Conservation (phyloP, 805 yeast genomes). For the Lipomyces yamadae region DNA sequence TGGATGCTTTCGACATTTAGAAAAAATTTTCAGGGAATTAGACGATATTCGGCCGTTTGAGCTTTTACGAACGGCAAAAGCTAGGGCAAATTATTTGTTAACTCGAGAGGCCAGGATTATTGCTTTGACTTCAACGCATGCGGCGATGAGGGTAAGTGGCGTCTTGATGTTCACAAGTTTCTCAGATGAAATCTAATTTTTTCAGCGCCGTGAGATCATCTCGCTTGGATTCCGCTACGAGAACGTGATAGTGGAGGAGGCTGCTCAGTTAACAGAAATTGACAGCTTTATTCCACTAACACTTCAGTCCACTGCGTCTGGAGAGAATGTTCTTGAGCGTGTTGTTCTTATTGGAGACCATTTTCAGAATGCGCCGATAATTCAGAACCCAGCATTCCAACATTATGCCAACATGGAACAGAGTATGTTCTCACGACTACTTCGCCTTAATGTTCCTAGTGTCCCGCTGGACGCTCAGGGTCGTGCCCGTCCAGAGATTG, state of each 20-base stretch:
- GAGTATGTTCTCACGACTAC: conserved; percentile 42
- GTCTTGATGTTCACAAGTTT: not conserved
- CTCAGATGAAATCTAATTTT: not conserved
- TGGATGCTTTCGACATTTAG: conserved; percentile 38
- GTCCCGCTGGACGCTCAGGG: conserved; percentile 40
- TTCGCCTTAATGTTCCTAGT: conserved; percentile 38
- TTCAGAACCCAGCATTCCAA: conserved; percentile 32
- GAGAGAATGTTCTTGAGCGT: conserved; percentile 37
- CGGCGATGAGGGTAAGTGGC: conserved; percentile 31
- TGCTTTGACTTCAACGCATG: conserved; percentile 41
- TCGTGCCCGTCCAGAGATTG: conserved; percentile 41
- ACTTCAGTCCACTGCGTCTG: conserved; percentile 20
- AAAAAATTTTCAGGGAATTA: conserved; percentile 40
- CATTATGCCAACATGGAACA: conserved; percentile 35
- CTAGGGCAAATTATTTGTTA: conserved; percentile 41
- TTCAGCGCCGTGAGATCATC: conserved; percentile 29
- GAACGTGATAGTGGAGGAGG: conserved; percentile 46
- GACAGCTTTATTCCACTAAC: conserved; percentile 46
- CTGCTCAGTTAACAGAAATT: conserved; percentile 44
- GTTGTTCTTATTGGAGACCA: conserved; percentile 49
- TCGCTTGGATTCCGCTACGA: conserved; percentile 41
- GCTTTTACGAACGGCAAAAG: conserved; percentile 31
- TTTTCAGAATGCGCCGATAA: conserved; percentile 40
- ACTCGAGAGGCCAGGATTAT: conserved; percentile 44
- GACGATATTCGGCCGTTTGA: conserved; percentile 43